Evolutionary conservation across 352 stramenopile species (phyloP).

Genomic region (Globisporangium splendens): DNA sequence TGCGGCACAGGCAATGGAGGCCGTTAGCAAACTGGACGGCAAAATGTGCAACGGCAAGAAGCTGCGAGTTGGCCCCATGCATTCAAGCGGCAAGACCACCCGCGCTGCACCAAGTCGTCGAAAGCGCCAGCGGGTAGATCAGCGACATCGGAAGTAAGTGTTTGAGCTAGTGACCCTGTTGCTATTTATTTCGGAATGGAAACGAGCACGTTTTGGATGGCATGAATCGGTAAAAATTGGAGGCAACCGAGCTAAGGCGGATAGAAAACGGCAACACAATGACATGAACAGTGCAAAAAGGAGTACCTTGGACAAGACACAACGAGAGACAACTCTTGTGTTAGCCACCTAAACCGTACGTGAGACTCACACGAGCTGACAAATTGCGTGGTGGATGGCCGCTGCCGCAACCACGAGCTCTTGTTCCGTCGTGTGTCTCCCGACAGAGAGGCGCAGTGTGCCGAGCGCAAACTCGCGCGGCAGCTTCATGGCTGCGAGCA

Average conservation of each 20-base stretch:
- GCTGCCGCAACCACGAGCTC: constrained; percentile 86
- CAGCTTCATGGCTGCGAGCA: constrained; percentile 93
- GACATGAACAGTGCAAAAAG: no score
- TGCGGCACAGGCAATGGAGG: constrained; percentile 30
- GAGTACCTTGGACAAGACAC: no score
- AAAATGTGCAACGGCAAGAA: constrained; percentile 49
- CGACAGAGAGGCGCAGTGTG: constrained; percentile 94
- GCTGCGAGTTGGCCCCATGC: constrained; percentile 27
- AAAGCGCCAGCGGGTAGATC: constrained; percentile 68
- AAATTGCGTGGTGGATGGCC: constrained; percentile 67
- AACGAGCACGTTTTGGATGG: no score
- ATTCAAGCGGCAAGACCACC: constrained; percentile 5
- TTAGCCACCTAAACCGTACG: no score
- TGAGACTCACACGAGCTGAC: constrained; percentile 22
- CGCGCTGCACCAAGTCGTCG: constrained; percentile 40
- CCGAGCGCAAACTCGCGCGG: constrained; percentile 85
- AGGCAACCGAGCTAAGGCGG: no score
- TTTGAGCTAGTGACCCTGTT: not conserved
- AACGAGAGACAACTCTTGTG: no score
- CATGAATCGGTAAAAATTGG: no score
- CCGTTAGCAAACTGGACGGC: constrained; percentile 46
- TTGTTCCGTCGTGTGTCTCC: constrained; percentile 82
- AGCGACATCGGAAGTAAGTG: constrained; percentile 13
- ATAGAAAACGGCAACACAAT: no score
- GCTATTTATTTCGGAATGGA: not conserved